phyloP scores from a whole-genome alignment of 2,329 filamentous ascomycete species.

The Sporothrix schenckii region DNA sequence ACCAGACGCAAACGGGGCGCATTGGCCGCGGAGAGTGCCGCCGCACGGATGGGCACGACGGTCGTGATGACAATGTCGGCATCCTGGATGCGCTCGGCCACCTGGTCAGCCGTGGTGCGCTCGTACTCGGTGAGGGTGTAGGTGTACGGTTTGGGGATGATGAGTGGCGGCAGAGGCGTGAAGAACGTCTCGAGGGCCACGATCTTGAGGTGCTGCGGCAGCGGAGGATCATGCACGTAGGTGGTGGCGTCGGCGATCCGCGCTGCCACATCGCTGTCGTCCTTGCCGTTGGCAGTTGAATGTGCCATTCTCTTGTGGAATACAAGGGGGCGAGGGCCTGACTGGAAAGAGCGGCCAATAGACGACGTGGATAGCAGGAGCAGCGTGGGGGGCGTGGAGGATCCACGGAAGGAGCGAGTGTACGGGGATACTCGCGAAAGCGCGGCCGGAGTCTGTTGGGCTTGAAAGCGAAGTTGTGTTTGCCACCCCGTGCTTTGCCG shows the following conservation, averaged over 20 bases:
- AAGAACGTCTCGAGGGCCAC: conserved; percentile 44
- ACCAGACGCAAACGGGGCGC: conserved; percentile 42
- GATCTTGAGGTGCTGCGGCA: conserved; percentile 40
- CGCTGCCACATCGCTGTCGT: neutral
- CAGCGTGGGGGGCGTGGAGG: neutral
- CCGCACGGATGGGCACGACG: conserved; percentile 40
- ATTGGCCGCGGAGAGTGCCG: conserved; percentile 35
- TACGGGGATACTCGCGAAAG: neutral
- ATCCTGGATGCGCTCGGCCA: conserved; percentile 42
- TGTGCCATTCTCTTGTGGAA: neutral
- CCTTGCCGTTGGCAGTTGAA: neutral
- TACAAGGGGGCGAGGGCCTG: neutral
- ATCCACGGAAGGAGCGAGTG: neutral
- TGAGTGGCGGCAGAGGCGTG: conserved; percentile 41
- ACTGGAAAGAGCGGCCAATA: neutral
- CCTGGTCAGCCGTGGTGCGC: conserved; percentile 38
- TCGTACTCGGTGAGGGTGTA: conserved; percentile 41
- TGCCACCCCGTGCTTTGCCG: neutral
- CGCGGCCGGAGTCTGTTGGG: neutral
- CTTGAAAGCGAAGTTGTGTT: neutral
- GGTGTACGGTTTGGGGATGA: conserved; percentile 39
- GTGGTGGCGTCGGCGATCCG: neutral
- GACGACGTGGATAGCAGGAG: neutral
- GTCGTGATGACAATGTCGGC: conserved; percentile 46
- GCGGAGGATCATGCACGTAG: conserved; percentile 18